A percentile compares a stretch with the other conserved stretches of the same genome.
Conservation (phyloP, 2,329 filamentous ascomycete genomes). For the Fusarium dimerum region DNA sequence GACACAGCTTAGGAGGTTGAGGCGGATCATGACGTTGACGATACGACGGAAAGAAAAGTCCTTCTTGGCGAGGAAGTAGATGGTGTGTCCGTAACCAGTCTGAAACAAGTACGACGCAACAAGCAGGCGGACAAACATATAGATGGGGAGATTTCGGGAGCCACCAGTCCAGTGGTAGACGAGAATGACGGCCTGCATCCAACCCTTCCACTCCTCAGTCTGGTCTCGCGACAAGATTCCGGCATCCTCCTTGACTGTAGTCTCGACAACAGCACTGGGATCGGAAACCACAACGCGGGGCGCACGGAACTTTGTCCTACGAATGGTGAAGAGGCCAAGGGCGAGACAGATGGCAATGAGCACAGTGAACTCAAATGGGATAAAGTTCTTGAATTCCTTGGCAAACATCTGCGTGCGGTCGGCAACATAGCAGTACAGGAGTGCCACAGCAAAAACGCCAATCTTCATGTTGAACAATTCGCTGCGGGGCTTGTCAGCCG, state of each 20-base stretch:
- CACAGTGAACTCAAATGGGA: constrained; percentile 16
- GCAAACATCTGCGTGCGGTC: constrained; percentile 31
- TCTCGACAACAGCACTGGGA: constrained; percentile 2
- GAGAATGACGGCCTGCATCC: constrained; percentile 57
- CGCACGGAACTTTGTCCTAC: constrained; percentile 15
- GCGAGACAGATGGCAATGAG: constrained; percentile 13
- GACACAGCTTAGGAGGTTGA: constrained; percentile 56
- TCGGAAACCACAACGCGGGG: constrained; percentile 5
- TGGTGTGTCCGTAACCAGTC: constrained; percentile 61
- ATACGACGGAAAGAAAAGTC: constrained; percentile 59
- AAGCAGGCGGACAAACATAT: constrained; percentile 55
- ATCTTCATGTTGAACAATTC: constrained; percentile 24
- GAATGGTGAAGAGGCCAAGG: constrained; percentile 16
- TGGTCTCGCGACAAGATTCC: constrained; percentile 47
- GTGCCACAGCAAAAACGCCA: constrained; percentile 27
- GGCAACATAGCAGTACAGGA: constrained; percentile 30
- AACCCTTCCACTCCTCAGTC: constrained; percentile 67
- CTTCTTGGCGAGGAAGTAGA: constrained; percentile 56
- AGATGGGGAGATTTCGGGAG: constrained; percentile 47
- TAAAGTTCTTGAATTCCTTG: constrained; percentile 29
- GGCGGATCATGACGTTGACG: constrained; percentile 53
- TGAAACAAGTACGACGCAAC: constrained; percentile 63
- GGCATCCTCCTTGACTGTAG: constrained; percentile 14
- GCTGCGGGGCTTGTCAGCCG: constrained; percentile 9
- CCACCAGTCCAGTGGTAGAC: constrained; percentile 61